phyloP scores from a whole-genome alignment of 306 rosid species.

The Trifolium dubium region DNA sequence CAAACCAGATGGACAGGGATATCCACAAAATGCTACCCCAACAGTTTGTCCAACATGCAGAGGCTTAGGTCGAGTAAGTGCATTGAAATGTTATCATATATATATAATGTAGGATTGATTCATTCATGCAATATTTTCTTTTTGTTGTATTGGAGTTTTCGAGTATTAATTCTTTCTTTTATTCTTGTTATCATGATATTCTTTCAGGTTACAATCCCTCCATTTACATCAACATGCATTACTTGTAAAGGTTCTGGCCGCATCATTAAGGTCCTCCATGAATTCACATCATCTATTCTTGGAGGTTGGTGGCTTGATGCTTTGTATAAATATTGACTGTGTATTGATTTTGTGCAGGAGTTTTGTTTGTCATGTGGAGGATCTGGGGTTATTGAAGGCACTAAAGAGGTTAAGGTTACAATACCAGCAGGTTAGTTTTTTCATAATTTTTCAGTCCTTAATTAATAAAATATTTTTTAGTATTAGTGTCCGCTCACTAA shows the following conservation, averaged over 20 bases:
- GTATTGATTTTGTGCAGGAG: constrained; percentile 62
- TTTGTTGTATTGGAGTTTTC: constrained; percentile 12
- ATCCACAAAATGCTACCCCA: constrained; percentile 68
- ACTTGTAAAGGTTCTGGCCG: constrained; percentile 87
- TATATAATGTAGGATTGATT: constrained; percentile 4
- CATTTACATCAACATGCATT: constrained; percentile 88
- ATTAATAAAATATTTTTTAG: too few relatives aligned
- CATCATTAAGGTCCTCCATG: constrained; percentile 64
- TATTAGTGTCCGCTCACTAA: too few relatives aligned
- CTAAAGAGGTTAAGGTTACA: constrained; percentile 77
- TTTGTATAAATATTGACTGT: constrained; percentile 31
- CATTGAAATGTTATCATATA: constrained; percentile 40
- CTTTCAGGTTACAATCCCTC: constrained; percentile 87
- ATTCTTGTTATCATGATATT: constrained; percentile 42
- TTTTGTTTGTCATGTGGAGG: constrained; percentile 76
- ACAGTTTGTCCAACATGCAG: constrained; percentile 85
- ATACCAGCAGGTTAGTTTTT: constrained; percentile 88
- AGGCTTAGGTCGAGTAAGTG: constrained; percentile 95
- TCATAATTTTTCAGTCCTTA: too few relatives aligned
- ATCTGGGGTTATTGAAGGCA: constrained; percentile 81
- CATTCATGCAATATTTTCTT: constrained; percentile 30
- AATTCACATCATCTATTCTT: constrained; percentile 29
- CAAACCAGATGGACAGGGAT: constrained; percentile 82
- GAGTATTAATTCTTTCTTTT: constrained; percentile 22
- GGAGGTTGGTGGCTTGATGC: constrained; percentile 21